Base-by-base conservation (phyloP, 768 basidiomycete genomes). In the Pleurotus tuoliensis region DNA sequence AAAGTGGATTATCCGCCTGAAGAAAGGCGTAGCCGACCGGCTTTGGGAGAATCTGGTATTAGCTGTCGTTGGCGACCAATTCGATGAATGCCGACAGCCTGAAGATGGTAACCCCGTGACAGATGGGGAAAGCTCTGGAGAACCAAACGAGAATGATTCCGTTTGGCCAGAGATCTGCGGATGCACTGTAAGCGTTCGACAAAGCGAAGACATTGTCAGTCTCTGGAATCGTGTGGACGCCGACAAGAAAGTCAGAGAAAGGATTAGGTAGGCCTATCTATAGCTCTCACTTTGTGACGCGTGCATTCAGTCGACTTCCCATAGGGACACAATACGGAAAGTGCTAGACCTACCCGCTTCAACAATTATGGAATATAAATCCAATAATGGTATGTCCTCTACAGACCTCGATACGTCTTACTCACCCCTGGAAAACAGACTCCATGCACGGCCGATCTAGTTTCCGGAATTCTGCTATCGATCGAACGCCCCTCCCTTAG, bases 301-400 rank as follows among this genome's bases (percentile, higher is more conserved):
- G 16, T 18, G 55, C 54, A 49, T 56, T 51, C 30, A 30, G 41
- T 38, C 40, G 15, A 13, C 39, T 20, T 25, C 8, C 30, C 40
- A 51, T 61, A 95, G 94, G 69, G 92, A 94, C 63, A 88, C 87
- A 2, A 83, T 98, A 61, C 81, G 88, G 47, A 72, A 73, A 63
- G 84, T 92, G 12, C 79, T 98, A 47, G 82, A 84, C 67, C 77
- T 98, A 13, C 87, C 94, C 11, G 65, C 83, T 1, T 75, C 82
- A 16, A 95, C 93, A 1, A 80, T 87, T 59, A 90, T 96, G 85
- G 94, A 98, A 68, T 98, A 97, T 71, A 95, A 96, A 69, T 89
- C 92, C 8, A 96, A 96, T 71, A 93, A 89, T 59, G 91, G 91
- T 88, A 56, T 43, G 80, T 12, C 20, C 18, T 43, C 30, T 11